Percentiles rank a stretch among this genome's conserved stretches.
phyloP scores from a whole-genome alignment of 2,329 filamentous ascomycete species.

The Aspergillus flavus region DNA sequence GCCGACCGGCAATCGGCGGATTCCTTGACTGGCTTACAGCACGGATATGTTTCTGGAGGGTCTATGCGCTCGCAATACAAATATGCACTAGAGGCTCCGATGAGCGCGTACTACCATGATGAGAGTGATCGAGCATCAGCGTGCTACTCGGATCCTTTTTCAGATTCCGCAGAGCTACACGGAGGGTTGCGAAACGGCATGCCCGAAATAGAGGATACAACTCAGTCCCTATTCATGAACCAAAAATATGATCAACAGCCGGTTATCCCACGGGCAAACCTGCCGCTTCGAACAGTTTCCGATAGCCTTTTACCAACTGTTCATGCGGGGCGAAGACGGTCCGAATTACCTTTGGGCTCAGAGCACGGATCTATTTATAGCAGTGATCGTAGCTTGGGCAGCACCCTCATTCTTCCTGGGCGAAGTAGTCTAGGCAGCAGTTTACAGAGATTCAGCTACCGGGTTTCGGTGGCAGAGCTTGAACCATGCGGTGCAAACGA shows the following conservation, averaged over 20 bases:
- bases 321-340: not conserved
- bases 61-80: constrained; percentile 17
- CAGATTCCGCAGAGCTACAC: constrained; percentile 13
- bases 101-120: not conserved
- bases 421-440: constrained; percentile 27
- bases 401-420: constrained; percentile 33
- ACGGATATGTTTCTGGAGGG: constrained; percentile 14
- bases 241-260: constrained; percentile 1
- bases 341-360: not conserved
- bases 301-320: not conserved
- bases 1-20: constrained; percentile 16
- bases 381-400: constrained; percentile 28
- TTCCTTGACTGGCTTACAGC: constrained; percentile 21
- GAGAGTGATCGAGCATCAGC: constrained; percentile 1
- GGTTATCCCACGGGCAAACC: not conserved
- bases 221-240: constrained; percentile 12
- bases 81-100: not conserved
- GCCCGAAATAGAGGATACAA: not conserved
- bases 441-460: constrained; percentile 18
- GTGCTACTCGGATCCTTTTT: constrained; percentile 18
- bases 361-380: constrained; percentile 18
- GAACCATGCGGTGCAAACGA: constrained; percentile 8
- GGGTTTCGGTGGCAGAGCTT: constrained; percentile 11
- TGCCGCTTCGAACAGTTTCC: constrained; percentile 9
- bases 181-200: constrained; percentile 2